Evolutionary conservation across 768 basidiomycete genomes (phyloP).

Genomic region (Kwoniella sp.): DNA sequence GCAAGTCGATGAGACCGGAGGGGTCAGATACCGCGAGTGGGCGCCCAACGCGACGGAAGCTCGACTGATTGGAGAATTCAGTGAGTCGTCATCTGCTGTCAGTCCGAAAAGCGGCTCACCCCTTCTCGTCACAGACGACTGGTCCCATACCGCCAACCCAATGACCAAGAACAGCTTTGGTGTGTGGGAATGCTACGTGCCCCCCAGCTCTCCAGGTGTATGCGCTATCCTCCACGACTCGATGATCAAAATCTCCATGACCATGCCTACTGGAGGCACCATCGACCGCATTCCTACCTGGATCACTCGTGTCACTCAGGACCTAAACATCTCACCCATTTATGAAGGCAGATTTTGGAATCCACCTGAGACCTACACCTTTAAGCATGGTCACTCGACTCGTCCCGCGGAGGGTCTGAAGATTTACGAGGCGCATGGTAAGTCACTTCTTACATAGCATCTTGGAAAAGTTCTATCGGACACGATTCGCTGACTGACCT

Average conservation of each 20-base stretch:
- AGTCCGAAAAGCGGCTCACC: not conserved
- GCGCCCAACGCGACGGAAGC: slow-evolving; percentile 86
- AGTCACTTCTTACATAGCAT: too few relatives aligned
- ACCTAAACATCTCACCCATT: slow-evolving; percentile 80
- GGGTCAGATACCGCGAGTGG: slow-evolving; percentile 90
- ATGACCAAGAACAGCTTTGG: slow-evolving; percentile 85
- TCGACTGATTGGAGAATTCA: slow-evolving; percentile 91
- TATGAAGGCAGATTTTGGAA: slow-evolving; percentile 99
- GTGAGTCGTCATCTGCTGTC: slow-evolving; percentile 62
- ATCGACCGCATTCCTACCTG: slow-evolving; percentile 92
- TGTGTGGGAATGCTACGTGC: slow-evolving; percentile 81
- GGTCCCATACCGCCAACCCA: slow-evolving; percentile 81
- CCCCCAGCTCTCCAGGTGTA: slow-evolving; percentile 67
- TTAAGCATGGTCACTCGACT: slow-evolving; percentile 72
- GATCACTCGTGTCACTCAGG: slow-evolving; percentile 94
- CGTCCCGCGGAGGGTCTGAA: slow-evolving; percentile 62
- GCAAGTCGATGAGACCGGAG: slow-evolving; percentile 67
- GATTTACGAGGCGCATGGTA: slow-evolving; percentile 90
- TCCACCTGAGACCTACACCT: slow-evolving; percentile 75
- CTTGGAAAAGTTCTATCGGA: too few relatives aligned
- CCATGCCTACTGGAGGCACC: slow-evolving; percentile 72
- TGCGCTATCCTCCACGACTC: slow-evolving; percentile 91
- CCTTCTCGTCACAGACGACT: slow-evolving; percentile 65
- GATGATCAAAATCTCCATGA: slow-evolving; percentile 95
- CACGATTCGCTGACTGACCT: not conserved